These are phyloP conservation scores for Penicillium sp. DNA, from an alignment of 2,329 filamentous ascomycete species.

Conservation along the genomic window DNA sequence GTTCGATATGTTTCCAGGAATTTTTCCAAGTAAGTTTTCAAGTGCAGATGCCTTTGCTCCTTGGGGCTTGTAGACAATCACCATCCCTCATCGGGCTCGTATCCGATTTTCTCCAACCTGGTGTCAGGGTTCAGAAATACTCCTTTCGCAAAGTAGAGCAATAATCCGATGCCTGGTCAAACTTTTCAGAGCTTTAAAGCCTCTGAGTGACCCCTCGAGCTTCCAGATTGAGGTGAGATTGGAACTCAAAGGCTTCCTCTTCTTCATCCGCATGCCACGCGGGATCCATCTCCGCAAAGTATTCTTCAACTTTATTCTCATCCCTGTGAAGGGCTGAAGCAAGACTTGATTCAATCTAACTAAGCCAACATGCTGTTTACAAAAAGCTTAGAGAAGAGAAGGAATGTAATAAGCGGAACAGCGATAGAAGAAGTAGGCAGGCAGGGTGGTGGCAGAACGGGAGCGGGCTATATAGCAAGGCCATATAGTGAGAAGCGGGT, in stretches of 20 bases:
- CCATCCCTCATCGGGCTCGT: neutral
- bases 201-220: constrained; percentile 23
- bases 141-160: constrained; percentile 27
- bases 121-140: neutral
- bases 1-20: neutral
- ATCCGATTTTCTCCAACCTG: neutral
- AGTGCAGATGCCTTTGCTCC: too few species aligned
- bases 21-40: too few species aligned
- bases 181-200: constrained; percentile 27
- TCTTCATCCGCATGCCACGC: neutral
- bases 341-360: too few species aligned
- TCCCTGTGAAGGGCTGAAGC: too few species aligned
- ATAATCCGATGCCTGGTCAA: constrained; percentile 24
- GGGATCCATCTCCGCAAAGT: neutral
- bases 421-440: too few species aligned
- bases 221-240: constrained; percentile 12
- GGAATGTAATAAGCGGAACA: too few species aligned
- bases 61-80: neutral
- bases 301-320: neutral
- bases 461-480: too few species aligned
- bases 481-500: too few species aligned
- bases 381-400: too few species aligned
- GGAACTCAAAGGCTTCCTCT: neutral
- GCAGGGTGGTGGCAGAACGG: too few species aligned
- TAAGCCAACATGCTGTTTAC: too few species aligned